Conservation (phyloP, 345 rosid genomes). For the Draba incana region DNA sequence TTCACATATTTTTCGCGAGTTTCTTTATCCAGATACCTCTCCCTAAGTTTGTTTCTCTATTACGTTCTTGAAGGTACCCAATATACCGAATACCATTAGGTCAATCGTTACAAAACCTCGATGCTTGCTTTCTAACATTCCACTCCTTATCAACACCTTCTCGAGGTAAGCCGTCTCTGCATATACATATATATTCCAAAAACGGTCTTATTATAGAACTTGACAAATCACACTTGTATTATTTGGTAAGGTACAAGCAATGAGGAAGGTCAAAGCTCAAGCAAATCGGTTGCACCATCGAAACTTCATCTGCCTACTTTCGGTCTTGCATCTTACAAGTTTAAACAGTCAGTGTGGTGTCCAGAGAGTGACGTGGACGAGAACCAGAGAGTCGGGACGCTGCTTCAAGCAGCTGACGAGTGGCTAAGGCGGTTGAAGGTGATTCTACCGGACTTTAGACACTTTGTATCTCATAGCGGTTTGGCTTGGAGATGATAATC, state of each 20-base stretch:
- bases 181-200: neutral
- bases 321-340: constrained; percentile 77
- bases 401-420: constrained; percentile 62
- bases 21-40: constrained; percentile 4
- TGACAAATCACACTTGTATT: neutral
- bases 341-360: constrained; percentile 62
- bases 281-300: constrained; percentile 38
- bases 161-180: constrained; percentile 48
- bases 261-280: constrained; percentile 48
- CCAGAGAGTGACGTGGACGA: constrained; percentile 47
- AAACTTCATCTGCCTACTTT: constrained; percentile 60
- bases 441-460: constrained; percentile 70
- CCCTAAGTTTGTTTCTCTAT: constrained; percentile 5
- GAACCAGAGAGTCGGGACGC: constrained; percentile 53
- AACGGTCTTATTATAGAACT: neutral
- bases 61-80: constrained; percentile 66
- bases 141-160: constrained; percentile 64
- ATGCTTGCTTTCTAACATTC: constrained; percentile 81
- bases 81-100: constrained; percentile 88
- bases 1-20: constrained; percentile 9
- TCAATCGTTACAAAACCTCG: constrained; percentile 68
- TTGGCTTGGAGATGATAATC: constrained; percentile 26
- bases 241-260: constrained; percentile 35
- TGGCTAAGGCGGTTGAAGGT: constrained; percentile 80
- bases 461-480: constrained; percentile 61